Evolutionary conservation across 2,329 filamentous ascomycete species (phyloP), one percentile per base, ranked within the genome.

Genomic region (Clarireedia hainanense): DNA sequence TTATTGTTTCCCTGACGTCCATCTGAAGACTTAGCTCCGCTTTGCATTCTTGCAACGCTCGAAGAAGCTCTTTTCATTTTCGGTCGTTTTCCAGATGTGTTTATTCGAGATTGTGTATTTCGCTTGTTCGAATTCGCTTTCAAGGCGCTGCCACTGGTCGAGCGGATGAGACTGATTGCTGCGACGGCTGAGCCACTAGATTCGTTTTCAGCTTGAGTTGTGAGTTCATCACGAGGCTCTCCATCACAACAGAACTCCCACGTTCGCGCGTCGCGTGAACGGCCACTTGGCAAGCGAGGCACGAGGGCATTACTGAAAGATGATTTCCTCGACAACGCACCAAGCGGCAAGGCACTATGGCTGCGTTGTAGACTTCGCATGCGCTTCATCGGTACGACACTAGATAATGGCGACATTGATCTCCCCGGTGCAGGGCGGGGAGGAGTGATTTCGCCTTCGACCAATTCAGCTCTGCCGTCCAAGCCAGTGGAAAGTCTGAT

Each of bases 201-300:
- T 67, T 95, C 89, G 63, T 89, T 84, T 71, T 92, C 87, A 9
- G 88, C 88, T 62, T 89, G 86, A n/a, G 81, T 81, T 23, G 86
- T 91, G 55, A 96, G 74, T 62, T 90, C 88, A 65, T 90, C 89
- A 45, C 87, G 84, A 51, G 81, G 76, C 62, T 94, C 88, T 6
- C 85, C 84, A 67, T 95, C 89, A 65, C 89, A 92, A 73, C 88
- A 91, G 56, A 90, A 90, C 67, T 95, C 89, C 92, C 92, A 96
- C 6, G 87, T 88, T 50, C 91, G 84, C 17, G 91, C 89, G 69
- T 96, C 89, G 54, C 89, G 84, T 56, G 91, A 96, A 56, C 92
- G 81, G 54, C 89, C 89, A 55, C 85, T 83, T 36, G 75, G 73
- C 17, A 85, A 73, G 37, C 76, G 75, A 20, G 79, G 80, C 26